Evolutionary conservation across 345 rosid genomes (phyloP), one percentile per base, ranked within the genome.

Genomic region (Rhizophora apiculata): DNA sequence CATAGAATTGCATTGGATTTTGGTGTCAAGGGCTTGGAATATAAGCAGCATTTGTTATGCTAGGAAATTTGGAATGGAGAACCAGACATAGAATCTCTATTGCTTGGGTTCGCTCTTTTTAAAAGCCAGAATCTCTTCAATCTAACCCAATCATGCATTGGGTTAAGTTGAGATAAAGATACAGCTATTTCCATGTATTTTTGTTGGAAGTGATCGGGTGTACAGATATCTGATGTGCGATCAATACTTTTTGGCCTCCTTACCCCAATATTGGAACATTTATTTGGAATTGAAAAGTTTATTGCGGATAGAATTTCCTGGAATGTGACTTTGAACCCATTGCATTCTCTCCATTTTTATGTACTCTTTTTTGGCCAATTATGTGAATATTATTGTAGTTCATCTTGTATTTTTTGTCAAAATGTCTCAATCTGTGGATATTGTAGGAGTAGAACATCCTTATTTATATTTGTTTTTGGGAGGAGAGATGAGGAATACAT

Each of bases 1-100:
- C 63, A 37, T 64, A 32, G 43, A 60, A 62, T 20, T 64, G 53
- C 65, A 62, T 74, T 16, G 32, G 37, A 59, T 39, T 43, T 68
- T 60, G 68, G 49, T 63, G 4, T 43, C 19, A 60, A 63, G 48
- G 29, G 54, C 18, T 66, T 58, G 48, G 46, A 53, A 37, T 43
- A n/a, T 21, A 39, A 27, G 37, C 26, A 65, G 4, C 43, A 67
- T 64, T 67, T 53, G 26, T 21, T n/a, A 49, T 24, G 49, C 21
- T 10, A 20, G 15, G 15, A 22, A 57, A 56, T 18, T 54, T 63
- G 20, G 11, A 43, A 56, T 56, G 15, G n/a, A 63, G 24, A 65
- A 60, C n/a, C 15, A 19, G 49, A 43, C 36, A 20, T 27, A 20
- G 6, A 34, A 71, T 15, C 60, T 21, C 30, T 16, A 21, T 56